Evolutionary conservation across 2,329 filamentous ascomycete species (phyloP), one percentile per base, ranked within the genome.

Genomic region (Clarireedia homoeocarpa): DNA sequence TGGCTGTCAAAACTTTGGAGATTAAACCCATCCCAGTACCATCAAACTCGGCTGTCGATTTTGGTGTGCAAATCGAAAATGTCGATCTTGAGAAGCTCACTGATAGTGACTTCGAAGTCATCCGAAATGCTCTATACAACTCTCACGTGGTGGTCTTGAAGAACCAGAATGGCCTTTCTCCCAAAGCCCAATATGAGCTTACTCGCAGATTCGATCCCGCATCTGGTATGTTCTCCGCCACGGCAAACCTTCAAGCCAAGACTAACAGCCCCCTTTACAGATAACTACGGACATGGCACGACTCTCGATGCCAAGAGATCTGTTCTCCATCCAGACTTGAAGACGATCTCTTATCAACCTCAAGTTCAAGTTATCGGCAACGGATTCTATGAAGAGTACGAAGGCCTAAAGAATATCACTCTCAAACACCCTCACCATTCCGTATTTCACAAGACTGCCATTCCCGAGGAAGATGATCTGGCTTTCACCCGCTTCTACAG

Each of bases 291-390:
- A 15, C 88, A 91, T 67, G 88, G 86, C 66, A 88, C 86, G 71
- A 88, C 85, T 0, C 74, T 89, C 48, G 86, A 89, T 63, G 77
- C 76, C 6, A 83, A 83, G 53, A 58, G 77, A 50, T 80, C 76
- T 55, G 83, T 91, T 64, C 77, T 91, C 14, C 64, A 91, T 66
- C 88, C 88, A 0, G 88, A 91, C 63, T 76, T 91, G 17, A 90
- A 91, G 73, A 91, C 88, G 0, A 82, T 91, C 44, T 87, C 88
- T 0, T 84, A 89, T 63, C 88, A 91, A 68, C 86, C 88, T 0
- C 86, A 91, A 68, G 85, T 89, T 1, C 88, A 91, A 66, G 83
- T 91, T 54, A 91, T 91, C 59, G 88, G 88, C 42, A 89, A 91
- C 65, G 88, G 88, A 5, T 78, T 80, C 48, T 78, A 91, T 1